A percentile compares a stretch with the other conserved stretches of the same genome.
phyloP scores from a whole-genome alignment of 139 green algal species.

The Ettlia oleoabundans region DNA sequence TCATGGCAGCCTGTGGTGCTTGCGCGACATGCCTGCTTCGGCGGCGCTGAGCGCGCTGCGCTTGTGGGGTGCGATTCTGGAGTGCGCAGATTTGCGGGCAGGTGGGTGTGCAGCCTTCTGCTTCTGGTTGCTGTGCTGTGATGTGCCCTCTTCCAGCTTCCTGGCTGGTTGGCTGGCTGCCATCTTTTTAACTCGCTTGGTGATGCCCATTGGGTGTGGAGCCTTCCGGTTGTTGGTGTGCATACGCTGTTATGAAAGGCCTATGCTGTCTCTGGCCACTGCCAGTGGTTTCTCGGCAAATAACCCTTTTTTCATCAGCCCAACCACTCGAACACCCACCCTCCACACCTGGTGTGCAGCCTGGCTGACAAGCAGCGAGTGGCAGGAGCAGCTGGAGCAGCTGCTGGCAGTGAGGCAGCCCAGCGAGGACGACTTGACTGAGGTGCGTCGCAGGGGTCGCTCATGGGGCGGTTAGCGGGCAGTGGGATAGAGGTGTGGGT shows the following conservation, averaged over 20 bases:
- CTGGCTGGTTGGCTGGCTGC: too few relatives aligned
- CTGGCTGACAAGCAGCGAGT: constrained; percentile 36
- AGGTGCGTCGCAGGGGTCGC: background rate
- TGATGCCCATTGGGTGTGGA: too few relatives aligned
- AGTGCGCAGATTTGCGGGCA: background rate
- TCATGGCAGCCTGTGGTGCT: constrained; percentile 1
- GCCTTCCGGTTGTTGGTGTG: too few relatives aligned
- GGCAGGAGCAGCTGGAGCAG: constrained; percentile 45
- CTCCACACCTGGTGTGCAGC: constrained; percentile 10
- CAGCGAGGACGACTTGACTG: constrained; percentile 22
- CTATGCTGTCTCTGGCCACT: too few relatives aligned
- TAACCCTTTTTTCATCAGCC: too few relatives aligned
- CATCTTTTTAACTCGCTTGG: too few relatives aligned
- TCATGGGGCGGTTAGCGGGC: too few relatives aligned
- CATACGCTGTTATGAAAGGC: too few relatives aligned
- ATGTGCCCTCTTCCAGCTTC: too few relatives aligned
- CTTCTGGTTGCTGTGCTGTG: background rate
- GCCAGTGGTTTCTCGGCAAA: too few relatives aligned
- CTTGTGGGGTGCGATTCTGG: constrained; percentile 39
- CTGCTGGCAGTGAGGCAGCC: constrained; percentile 47
- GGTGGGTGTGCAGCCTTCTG: background rate
- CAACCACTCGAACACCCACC: too few relatives aligned
- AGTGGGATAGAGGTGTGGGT: too few relatives aligned
- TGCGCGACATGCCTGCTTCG: background rate
- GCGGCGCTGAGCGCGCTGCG: constrained; percentile 9